These are phyloP conservation scores for Glycine tomentella DNA, from an alignment of 306 rosid species.

Conservation along the genomic window DNA sequence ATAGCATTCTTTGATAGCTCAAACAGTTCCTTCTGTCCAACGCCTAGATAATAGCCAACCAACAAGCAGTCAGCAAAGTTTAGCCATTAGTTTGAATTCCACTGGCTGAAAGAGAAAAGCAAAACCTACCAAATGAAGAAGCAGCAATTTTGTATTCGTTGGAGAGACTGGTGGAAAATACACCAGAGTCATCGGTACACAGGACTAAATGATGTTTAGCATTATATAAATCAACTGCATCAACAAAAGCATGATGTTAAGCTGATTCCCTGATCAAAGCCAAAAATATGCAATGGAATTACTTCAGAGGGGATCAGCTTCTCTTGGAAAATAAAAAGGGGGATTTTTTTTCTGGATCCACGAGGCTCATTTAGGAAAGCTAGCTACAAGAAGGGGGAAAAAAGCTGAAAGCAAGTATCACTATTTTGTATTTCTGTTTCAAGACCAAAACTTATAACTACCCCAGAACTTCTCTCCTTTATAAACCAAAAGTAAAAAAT, in stretches of 20 bases:
- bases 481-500: not conserved
- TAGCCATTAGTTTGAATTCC: slow-evolving; percentile 16
- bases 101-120: slow-evolving; percentile 31
- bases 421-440: slow-evolving; percentile 7
- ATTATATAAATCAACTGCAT: slow-evolving; percentile 78
- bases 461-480: not conserved
- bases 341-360: not conserved
- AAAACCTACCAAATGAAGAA: slow-evolving; percentile 71
- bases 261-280: slow-evolving; percentile 24
- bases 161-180: slow-evolving; percentile 86
- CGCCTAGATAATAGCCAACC: slow-evolving; percentile 57
- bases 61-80: slow-evolving; percentile 37
- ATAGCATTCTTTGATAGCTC: slow-evolving; percentile 74
- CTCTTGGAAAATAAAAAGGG: not conserved
- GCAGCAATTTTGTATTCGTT: slow-evolving; percentile 72
- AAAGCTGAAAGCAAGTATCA: not conserved
- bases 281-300: slow-evolving; percentile 16
- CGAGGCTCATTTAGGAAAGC: not conserved
- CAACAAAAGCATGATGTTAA: slow-evolving; percentile 47
- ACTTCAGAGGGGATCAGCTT: slow-evolving; percentile 10
- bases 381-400: not conserved
- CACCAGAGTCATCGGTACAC: slow-evolving; percentile 91
- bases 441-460: slow-evolving; percentile 2
- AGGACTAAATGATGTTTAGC: slow-evolving; percentile 78
- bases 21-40: slow-evolving; percentile 76